Percentiles rank a stretch among this genome's conserved stretches.
Conservation (phyloP, 768 basidiomycete genomes). For the Dentipellis fragilis region DNA sequence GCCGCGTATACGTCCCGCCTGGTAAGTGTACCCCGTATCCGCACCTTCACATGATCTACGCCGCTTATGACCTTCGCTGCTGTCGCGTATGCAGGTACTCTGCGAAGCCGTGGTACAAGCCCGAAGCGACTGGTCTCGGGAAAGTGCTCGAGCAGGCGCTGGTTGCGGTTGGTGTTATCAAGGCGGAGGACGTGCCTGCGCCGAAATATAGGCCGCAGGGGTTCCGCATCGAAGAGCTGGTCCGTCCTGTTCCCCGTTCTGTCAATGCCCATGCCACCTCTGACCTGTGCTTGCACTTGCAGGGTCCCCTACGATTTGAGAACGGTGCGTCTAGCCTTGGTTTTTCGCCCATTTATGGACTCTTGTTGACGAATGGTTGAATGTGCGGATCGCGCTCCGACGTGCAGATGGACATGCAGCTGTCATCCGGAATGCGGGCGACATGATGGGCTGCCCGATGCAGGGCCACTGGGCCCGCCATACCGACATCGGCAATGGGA, state of each 20-base stretch:
- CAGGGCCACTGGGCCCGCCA: background rate
- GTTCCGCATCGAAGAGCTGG: background rate
- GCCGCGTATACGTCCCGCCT: background rate
- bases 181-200: background rate
- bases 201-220: background rate
- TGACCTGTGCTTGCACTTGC: background rate
- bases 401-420: background rate
- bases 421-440: background rate
- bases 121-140: conserved; percentile 18
- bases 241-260: background rate
- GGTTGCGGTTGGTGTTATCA: conserved; percentile 21
- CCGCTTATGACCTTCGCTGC: background rate
- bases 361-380: background rate
- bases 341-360: background rate
- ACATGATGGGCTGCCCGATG: background rate
- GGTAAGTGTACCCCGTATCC: background rate
- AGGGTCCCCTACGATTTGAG: background rate
- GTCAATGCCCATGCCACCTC: background rate
- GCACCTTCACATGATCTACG: too few species aligned
- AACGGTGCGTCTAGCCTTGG: background rate
- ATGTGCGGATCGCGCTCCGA: background rate
- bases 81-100: conserved; percentile 23
- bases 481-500: too few species aligned
- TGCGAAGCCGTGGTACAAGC: conserved; percentile 37
- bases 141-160: conserved; percentile 21